phyloP scores from a whole-genome alignment of 768 basidiomycete species.

The Trametes villosa region DNA sequence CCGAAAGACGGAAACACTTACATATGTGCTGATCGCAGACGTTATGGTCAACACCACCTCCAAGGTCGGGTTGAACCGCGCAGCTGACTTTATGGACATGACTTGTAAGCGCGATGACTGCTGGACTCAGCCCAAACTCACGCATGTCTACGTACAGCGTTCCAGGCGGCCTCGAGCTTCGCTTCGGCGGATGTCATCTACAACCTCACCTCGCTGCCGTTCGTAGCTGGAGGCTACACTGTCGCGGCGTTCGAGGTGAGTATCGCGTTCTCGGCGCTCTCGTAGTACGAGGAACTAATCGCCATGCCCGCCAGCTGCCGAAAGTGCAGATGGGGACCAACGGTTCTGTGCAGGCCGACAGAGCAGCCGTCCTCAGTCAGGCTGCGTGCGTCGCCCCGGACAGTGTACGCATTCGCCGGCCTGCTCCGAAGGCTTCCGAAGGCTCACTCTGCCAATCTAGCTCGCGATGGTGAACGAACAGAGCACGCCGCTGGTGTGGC shows the following conservation, averaged over 20 bases:
- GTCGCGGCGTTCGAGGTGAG: slow-evolving; percentile 51
- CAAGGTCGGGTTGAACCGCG: neutral
- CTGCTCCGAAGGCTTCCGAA: neutral
- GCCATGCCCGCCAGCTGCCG: slow-evolving; percentile 39
- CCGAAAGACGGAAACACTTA: neutral
- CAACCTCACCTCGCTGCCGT: slow-evolving; percentile 48
- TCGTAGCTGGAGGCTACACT: slow-evolving; percentile 50
- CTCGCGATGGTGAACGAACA: slow-evolving; percentile 42
- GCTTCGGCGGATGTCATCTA: slow-evolving; percentile 55
- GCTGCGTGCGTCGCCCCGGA: slow-evolving; percentile 46
- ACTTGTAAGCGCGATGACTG: slow-evolving; percentile 40
- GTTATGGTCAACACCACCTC: neutral
- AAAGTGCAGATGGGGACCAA: slow-evolving; percentile 43
- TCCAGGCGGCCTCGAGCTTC: slow-evolving; percentile 58
- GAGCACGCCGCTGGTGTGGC: slow-evolving; percentile 41
- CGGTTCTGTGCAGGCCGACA: slow-evolving; percentile 53
- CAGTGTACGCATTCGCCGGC: slow-evolving; percentile 34
- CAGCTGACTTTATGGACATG: slow-evolving; percentile 48
- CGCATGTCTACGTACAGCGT: slow-evolving; percentile 39
- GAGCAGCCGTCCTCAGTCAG: slow-evolving; percentile 50
- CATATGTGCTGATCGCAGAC: neutral
- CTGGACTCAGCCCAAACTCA: neutral
- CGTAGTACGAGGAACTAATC: neutral
- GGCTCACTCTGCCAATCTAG: slow-evolving; percentile 26
- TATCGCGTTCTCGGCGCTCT: neutral